Evolutionary conservation across 495 filamentous ascomycete species (phyloP), one percentile per base, ranked within the genome.

Genomic region (Hypoxylon lenormandii): DNA sequence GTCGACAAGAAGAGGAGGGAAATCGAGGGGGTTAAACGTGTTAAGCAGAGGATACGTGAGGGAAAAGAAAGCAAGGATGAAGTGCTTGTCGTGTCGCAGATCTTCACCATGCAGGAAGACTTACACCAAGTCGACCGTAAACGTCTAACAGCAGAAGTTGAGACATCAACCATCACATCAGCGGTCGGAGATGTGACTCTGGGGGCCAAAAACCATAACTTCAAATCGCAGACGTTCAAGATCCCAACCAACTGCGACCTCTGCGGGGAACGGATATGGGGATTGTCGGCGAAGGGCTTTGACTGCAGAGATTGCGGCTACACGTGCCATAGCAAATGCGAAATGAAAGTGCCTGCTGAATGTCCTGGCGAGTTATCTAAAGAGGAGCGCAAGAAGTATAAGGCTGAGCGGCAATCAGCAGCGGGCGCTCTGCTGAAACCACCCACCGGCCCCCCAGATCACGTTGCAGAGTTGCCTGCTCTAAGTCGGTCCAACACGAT

Each of bases 221-320:
- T 99, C 86, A 95, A 94, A 76, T 90, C 92, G 33, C 91, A 97
- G 70, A 98, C 94, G 0, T 98, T 97, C 85, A 98, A 97, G 74
- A 96, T 99, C 55, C 96, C 96, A 0, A 99, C 95, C 4, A 98
- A 97, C 75, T 99, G 95, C 78, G 94, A 99, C 73, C 83, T 97
- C 4, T 99, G 95, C 67, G 92, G 93, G 4, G 95, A 99, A 68
- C 86, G 94, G 8, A 97, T 98, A 74, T 98, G 95, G 95, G 95
- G 95, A 2, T 75, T 99, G 12, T 93, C 91, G 1, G 95, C 95
- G 21, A 98, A 98, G 79, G 95, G 96, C 1, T 96, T 96, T 64
- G 92, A 93, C 76, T 99, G 95, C 75, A 87, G 89, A 62, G 93
- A 97, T 75, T 99, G 95, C 72, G 96, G 95, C 5, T 99, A 96